A percentile compares a stretch with the other conserved stretches of the same genome.
Conservation (phyloP, 2,329 filamentous ascomycete species). For the Drechslera avenae region DNA sequence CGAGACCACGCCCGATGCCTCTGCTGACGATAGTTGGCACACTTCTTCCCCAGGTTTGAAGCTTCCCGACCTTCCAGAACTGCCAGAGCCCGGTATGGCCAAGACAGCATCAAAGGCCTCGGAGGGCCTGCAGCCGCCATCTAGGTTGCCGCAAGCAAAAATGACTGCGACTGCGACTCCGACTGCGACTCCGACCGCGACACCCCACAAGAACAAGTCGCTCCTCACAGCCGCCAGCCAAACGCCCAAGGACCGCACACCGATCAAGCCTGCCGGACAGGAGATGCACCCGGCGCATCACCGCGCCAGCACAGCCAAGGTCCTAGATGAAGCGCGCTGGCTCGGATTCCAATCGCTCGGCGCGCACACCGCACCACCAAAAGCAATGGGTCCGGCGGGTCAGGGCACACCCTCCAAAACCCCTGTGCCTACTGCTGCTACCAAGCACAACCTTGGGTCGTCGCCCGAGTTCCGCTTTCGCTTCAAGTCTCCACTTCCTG, state of each 20-base stretch:
- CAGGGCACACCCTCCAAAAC: conserved; percentile 70
- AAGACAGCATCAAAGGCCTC: conserved; percentile 34
- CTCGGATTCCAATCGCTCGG: conserved; percentile 77
- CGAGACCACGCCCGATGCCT: conserved; percentile 29
- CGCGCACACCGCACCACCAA: conserved; percentile 57
- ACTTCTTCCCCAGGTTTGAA: conserved; percentile 31
- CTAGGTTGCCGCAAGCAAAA: conserved; percentile 28
- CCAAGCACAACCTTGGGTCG: conserved; percentile 42
- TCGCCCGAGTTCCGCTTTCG: conserved; percentile 70
- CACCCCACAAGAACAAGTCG: conserved; percentile 55
- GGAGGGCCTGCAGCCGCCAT: conserved; percentile 23
- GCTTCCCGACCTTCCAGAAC: conserved; percentile 28
- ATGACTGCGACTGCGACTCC: conserved; percentile 29
- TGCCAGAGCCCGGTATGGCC: conserved; percentile 22
- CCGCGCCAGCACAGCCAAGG: conserved; percentile 74
- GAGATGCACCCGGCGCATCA: conserved; percentile 93
- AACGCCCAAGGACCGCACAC: conserved; percentile 66
- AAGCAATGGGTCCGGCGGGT: conserved; percentile 46
- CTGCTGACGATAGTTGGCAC: conserved; percentile 33
- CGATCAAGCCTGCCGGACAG: conserved; percentile 71
- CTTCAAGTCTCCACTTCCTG: conserved; percentile 60
- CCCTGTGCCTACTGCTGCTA: conserved; percentile 31
- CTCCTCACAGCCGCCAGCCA: conserved; percentile 28
- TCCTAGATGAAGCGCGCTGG: conserved; percentile 78
- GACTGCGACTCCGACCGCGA: conserved; percentile 34